A percentile compares a stretch with the other conserved stretches of the same genome.
Evolutionary conservation across 148 eudicot genomes (phyloP).

Genomic region (Vaccinium vitisidaea): DNA sequence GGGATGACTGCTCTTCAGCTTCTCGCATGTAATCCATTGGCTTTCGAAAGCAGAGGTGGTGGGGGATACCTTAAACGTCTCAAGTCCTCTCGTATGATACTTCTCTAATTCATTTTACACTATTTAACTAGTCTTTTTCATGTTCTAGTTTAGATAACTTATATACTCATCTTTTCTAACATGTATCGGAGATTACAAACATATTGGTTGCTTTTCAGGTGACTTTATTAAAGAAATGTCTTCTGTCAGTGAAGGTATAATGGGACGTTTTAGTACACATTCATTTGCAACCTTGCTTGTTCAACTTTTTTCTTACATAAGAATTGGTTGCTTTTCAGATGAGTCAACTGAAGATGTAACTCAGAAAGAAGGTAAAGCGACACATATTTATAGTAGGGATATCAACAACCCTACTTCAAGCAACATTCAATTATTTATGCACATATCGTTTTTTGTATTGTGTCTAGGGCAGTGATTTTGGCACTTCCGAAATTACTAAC

Average conservation of each 20-base stretch:
- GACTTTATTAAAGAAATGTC: background rate
- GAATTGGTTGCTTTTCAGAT: background rate
- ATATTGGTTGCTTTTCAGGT: background rate
- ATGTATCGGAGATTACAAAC: background rate
- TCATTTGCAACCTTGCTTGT: background rate
- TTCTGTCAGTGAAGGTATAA: background rate
- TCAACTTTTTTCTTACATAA: background rate
- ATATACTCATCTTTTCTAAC: background rate
- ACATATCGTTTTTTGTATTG: no score
- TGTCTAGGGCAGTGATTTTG: no score
- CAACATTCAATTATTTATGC: no score
- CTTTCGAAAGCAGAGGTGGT: background rate
- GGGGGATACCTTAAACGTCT: background rate
- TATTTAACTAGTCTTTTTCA: background rate
- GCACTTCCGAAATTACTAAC: no score
- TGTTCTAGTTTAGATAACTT: background rate
- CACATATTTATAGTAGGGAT: background rate
- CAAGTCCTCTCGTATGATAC: background rate
- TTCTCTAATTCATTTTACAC: background rate
- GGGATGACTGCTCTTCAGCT: conserved; percentile 26
- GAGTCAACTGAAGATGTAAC: background rate
- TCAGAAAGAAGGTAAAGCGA: background rate
- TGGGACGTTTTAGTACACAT: background rate
- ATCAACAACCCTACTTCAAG: no score
- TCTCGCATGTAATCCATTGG: conserved; percentile 13